Evolutionary conservation across 495 filamentous ascomycete species (phyloP).

Genomic region (Podospora fimiseda): DNA sequence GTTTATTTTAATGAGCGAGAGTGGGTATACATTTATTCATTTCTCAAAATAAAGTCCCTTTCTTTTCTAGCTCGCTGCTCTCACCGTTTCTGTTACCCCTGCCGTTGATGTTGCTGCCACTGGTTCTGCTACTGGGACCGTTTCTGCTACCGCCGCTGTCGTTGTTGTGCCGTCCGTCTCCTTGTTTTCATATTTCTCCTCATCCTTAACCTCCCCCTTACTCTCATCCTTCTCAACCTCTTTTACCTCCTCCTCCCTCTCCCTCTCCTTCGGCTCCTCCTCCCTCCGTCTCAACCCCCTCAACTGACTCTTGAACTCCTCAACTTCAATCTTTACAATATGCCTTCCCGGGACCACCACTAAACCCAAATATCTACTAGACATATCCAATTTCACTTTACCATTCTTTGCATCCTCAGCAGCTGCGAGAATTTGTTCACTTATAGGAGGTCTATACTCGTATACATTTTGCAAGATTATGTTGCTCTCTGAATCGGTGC

Average conservation of each 20-base stretch:
- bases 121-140: too few relatives aligned
- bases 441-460: conserved; percentile 74
- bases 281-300: conserved; percentile 6
- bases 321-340: conserved; percentile 82
- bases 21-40: too few relatives aligned
- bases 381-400: conserved; percentile 61
- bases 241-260: not conserved
- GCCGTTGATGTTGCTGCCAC: too few relatives aligned
- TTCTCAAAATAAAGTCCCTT: too few relatives aligned
- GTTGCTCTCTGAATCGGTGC: conserved; percentile 78
- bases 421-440: conserved; percentile 33
- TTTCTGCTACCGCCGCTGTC: too few relatives aligned
- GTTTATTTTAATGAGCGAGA: too few relatives aligned
- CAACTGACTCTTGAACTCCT: conserved; percentile 56
- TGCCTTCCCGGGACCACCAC: conserved; percentile 84
- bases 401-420: conserved; percentile 32
- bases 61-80: too few relatives aligned
- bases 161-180: not conserved
- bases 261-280: not conserved
- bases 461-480: conserved; percentile 77
- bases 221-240: not conserved
- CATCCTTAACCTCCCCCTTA: not conserved
- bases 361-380: conserved; percentile 76
- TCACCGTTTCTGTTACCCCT: too few relatives aligned
- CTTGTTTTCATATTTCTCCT: not conserved